Conservation (phyloP, 2,329 filamentous ascomycete genomes). For the Colletotrichum ledebouriae region DNA sequence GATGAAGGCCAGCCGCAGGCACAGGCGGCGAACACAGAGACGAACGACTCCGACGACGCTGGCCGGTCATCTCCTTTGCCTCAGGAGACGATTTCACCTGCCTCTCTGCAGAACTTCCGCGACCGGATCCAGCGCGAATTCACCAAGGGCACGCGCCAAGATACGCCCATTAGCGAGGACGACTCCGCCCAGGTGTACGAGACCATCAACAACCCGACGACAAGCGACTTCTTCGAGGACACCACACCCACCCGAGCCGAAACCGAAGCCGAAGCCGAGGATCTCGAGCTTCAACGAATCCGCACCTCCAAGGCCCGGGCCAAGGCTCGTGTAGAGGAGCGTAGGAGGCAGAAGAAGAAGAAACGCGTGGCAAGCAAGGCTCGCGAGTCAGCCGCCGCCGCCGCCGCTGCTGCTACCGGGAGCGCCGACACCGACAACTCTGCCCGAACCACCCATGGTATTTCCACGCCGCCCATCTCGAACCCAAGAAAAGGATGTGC, state of each 20-base stretch:
- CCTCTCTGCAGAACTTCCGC: background rate
- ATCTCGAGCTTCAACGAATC: background rate
- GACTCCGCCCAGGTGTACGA: background rate
- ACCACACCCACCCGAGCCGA: background rate
- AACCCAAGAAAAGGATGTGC: background rate
- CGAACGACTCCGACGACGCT: background rate
- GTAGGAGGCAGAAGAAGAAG: background rate
- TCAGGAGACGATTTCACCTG: background rate
- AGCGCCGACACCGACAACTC: background rate
- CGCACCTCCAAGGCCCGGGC: background rate
- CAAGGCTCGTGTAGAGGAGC: background rate
- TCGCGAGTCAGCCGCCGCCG: background rate
- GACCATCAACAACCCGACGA: background rate
- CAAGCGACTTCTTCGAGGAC: background rate
- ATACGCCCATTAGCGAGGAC: background rate
- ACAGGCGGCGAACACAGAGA: too few relatives aligned
- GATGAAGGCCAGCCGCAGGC: background rate
- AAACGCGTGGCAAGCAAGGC: background rate
- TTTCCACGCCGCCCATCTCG: background rate
- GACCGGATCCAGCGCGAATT: background rate
- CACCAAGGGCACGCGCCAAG: background rate
- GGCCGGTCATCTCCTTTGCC: background rate
- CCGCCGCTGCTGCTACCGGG: background rate
- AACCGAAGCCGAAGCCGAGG: background rate
- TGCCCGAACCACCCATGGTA: background rate